Evolutionary conservation across 2,329 filamentous ascomycete genomes (phyloP).

Genomic region (Arthrinium phaeospermum): DNA sequence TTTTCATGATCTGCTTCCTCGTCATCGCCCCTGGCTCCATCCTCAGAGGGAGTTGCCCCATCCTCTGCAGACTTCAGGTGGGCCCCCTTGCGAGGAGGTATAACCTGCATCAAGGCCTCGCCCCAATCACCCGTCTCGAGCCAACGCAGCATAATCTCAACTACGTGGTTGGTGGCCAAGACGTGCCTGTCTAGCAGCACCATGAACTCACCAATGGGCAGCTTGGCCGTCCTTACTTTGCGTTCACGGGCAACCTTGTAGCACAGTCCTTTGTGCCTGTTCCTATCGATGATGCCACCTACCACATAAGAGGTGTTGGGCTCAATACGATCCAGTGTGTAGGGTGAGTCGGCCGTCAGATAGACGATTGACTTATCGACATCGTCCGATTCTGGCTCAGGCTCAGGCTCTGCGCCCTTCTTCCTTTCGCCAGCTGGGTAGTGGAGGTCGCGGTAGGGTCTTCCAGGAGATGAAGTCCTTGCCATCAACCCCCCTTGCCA

Average conservation of each 20-base stretch:
- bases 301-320: slow-evolving; percentile 92
- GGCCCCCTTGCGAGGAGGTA: slow-evolving; percentile 89
- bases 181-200: slow-evolving; percentile 87
- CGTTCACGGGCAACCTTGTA: slow-evolving; percentile 78
- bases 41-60: slow-evolving; percentile 27
- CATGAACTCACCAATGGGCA: slow-evolving; percentile 96
- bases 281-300: slow-evolving; percentile 93
- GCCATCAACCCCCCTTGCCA: slow-evolving; percentile 37
- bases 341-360: slow-evolving; percentile 87
- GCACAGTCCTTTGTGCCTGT: slow-evolving; percentile 93
- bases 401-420: slow-evolving; percentile 27
- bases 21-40: slow-evolving; percentile 22
- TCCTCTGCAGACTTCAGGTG: slow-evolving; percentile 57
- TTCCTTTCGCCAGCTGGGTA: slow-evolving; percentile 38
- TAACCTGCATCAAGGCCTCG: slow-evolving; percentile 82
- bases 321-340: slow-evolving; percentile 82
- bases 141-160: slow-evolving; percentile 96
- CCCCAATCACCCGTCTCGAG: slow-evolving; percentile 91
- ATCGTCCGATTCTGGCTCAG: slow-evolving; percentile 36
- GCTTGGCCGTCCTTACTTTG: slow-evolving; percentile 83
- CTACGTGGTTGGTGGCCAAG: slow-evolving; percentile 91
- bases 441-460: slow-evolving; percentile 35
- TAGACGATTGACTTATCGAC: slow-evolving; percentile 71
- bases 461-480: slow-evolving; percentile 40
- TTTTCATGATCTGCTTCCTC: slow-evolving; percentile 23